phyloP scores from a whole-genome alignment of 2,329 filamentous ascomycete species.

The Alternaria sp. region DNA sequence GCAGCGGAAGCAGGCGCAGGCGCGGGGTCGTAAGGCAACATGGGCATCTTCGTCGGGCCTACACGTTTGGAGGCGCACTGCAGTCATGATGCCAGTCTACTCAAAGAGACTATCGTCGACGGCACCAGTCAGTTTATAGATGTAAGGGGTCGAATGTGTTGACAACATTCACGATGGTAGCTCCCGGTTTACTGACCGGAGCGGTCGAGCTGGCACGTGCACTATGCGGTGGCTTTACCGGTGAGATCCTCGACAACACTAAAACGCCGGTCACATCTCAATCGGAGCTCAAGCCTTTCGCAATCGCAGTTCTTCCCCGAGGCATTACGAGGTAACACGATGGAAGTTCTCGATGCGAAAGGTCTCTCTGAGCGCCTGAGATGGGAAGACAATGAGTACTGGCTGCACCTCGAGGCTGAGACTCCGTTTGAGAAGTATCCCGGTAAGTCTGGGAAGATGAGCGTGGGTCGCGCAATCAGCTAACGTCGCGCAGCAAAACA shows the following conservation, averaged over 20 bases:
- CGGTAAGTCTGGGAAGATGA: conserved; percentile 28
- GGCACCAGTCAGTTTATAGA: not conserved
- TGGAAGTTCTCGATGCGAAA: conserved; percentile 35
- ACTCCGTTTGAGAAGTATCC: conserved; percentile 49
- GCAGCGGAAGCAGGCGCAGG: conserved; percentile 5
- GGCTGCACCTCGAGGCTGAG: conserved; percentile 43
- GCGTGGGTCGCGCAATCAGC: not conserved
- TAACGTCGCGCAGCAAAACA: conserved; percentile 44
- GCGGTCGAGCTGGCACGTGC: conserved; percentile 5
- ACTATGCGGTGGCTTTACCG: conserved; percentile 16
- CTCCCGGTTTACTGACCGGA: conserved; percentile 15
- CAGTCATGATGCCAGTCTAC: not conserved
- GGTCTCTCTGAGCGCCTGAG: conserved; percentile 37
- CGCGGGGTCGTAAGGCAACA: conserved; percentile 1
- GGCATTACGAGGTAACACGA: conserved; percentile 20
- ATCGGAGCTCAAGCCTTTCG: conserved; percentile 10
- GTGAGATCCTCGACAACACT: conserved; percentile 15
- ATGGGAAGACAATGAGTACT: conserved; percentile 39
- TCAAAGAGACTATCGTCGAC: not conserved
- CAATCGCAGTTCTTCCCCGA: conserved; percentile 15
- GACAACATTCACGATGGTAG: not conserved
- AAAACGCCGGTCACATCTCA: conserved; percentile 16
- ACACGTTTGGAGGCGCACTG: not conserved
- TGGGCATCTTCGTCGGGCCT: not conserved
- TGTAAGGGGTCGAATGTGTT: conserved; percentile 5